phyloP scores from a whole-genome alignment of 2,329 filamentous ascomycete genomes.

The Botrytis deweyae region DNA sequence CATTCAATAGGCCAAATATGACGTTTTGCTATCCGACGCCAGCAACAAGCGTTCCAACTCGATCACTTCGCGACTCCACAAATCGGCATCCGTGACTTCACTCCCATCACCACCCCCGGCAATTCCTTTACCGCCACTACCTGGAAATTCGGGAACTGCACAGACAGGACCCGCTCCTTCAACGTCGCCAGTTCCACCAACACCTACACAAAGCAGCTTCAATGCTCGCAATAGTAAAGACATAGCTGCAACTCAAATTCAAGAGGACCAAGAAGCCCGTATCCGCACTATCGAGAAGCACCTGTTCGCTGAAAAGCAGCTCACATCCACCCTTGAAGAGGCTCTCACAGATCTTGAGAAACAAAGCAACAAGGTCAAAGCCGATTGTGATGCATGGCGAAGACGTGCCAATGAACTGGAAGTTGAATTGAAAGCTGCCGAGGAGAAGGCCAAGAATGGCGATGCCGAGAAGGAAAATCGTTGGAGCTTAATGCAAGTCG shows the following conservation, averaged over 20 bases:
- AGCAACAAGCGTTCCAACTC: conserved; percentile 57
- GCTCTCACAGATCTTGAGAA: conserved; percentile 90
- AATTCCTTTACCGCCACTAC: conserved; percentile 92
- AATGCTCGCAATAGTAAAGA: conserved; percentile 75
- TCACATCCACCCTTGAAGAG: conserved; percentile 92
- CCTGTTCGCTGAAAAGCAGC: conserved; percentile 90
- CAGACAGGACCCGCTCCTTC: conserved; percentile 46
- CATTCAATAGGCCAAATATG: conserved; percentile 56
- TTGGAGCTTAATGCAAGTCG: conserved; percentile 82
- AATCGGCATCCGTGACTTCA: conserved; percentile 78
- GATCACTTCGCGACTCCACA: conserved; percentile 55
- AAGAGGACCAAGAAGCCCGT: conserved; percentile 92
- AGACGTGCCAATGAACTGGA: conserved; percentile 68
- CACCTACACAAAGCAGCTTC: conserved; percentile 49
- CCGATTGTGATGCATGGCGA: conserved; percentile 86
- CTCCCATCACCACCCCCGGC: conserved; percentile 91
- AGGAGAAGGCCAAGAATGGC: conserved; percentile 43
- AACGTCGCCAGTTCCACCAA: conserved; percentile 47
- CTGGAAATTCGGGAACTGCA: conserved; percentile 51
- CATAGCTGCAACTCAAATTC: conserved; percentile 69
- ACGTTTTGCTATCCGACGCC: conserved; percentile 41
- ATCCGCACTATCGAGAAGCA: conserved; percentile 97
- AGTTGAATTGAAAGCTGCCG: conserved; percentile 52
- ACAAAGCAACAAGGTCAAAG: conserved; percentile 87
- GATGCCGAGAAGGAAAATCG: conserved; percentile 45